Base-by-base conservation (phyloP, 768 basidiomycete species). In the Kwoniella mangroviensis region DNA sequence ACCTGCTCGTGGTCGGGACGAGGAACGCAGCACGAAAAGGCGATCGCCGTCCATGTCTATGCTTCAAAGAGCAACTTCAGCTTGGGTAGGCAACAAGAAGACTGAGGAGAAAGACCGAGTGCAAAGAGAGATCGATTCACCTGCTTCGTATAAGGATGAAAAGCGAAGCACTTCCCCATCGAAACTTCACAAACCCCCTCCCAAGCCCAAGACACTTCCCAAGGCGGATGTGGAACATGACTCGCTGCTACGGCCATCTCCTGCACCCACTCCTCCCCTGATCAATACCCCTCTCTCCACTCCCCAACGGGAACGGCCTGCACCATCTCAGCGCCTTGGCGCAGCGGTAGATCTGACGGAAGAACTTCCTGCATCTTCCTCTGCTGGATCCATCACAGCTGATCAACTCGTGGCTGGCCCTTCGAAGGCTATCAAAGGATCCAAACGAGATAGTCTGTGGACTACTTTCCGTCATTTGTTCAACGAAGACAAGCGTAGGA, bases 61-160 rank as follows among this genome's bases (percentile, higher is more conserved):
- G 82, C 92, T 98, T 88, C 95, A 98, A 76, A 89, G 94, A 26
- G 94, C 93, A 0, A 95, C 94, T 2, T 96, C 93, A 0, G 93
- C 92, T 11, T 73, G 82, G 56, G 91, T 95, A 11, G 91, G 93
- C 57, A 85, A 90, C 69, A 93, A 94, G 84, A 93, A 91, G 83
- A 84, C 88, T 0, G 93, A 94, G 79, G 90, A 85, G 6, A 34
- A 34, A 88, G 94, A 80, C 55, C 5, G 72, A 75, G 34, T 34
- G 9, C 52, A 61, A 71, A 56, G 34, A 70, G 57, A 65, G 10
- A 65, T 61, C n/a, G 55, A 57, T n/a, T 51, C 59, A 66, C 62
- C 75, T 69, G 64, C 45, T 22, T 63, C 24, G 54, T 63, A 63
- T 13, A 69, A 69, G 15, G 54, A 56, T 5, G 65, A 75, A 1